Evolutionary conservation across 1,284 basidiomycete genomes (phyloP).

Genomic region (Somion occarium): DNA sequence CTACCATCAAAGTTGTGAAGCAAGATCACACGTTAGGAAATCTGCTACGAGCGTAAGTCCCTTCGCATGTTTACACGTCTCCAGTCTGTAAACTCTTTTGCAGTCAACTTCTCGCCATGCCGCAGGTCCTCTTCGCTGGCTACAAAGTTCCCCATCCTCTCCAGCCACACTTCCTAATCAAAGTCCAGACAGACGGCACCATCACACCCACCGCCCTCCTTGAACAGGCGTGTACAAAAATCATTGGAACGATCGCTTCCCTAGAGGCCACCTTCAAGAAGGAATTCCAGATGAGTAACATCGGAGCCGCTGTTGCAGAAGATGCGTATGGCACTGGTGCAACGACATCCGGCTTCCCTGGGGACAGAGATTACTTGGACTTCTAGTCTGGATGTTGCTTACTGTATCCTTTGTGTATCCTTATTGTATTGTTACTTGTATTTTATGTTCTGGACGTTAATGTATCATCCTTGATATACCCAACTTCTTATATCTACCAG

Average conservation of each 20-base stretch:
- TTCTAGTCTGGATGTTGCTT: slow-evolving; percentile 34
- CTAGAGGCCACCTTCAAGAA: slow-evolving; percentile 72
- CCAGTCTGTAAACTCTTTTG: not conserved
- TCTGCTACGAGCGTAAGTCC: slow-evolving; percentile 87
- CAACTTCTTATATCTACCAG: too few species aligned
- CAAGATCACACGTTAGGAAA: slow-evolving; percentile 98
- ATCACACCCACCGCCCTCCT: slow-evolving; percentile 82
- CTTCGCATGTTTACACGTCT: not conserved
- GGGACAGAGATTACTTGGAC: slow-evolving; percentile 64
- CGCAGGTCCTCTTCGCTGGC: slow-evolving; percentile 89
- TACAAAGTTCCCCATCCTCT: slow-evolving; percentile 98
- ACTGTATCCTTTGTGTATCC: not conserved
- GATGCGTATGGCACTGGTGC: slow-evolving; percentile 54
- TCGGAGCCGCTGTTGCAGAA: slow-evolving; percentile 38
- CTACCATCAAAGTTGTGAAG: slow-evolving; percentile 90
- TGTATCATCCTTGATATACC: not conserved
- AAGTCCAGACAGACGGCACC: slow-evolving; percentile 92
- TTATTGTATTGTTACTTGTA: not conserved
- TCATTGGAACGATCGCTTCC: slow-evolving; percentile 72
- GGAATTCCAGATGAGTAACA: slow-evolving; percentile 72
- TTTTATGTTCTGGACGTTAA: too few species aligned
- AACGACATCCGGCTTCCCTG: slow-evolving; percentile 33
- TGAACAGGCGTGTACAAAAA: slow-evolving; percentile 78
- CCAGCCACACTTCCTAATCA: slow-evolving; percentile 90
- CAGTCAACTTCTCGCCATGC: slow-evolving; percentile 85